phyloP scores from a whole-genome alignment of 202 grass and related monocot genomes.

The Hordeum pubiflorum region DNA sequence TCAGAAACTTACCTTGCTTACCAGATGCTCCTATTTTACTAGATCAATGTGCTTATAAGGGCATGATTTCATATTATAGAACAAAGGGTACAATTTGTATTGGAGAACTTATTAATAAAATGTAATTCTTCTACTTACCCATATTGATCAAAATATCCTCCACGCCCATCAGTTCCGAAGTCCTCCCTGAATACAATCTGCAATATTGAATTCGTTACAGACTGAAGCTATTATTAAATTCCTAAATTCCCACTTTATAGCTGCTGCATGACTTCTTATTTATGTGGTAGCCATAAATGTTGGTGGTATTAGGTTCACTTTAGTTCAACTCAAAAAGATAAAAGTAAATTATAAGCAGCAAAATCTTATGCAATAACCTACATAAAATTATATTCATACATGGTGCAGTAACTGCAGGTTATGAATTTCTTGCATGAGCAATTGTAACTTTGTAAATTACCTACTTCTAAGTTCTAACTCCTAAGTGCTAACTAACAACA shows the following conservation, averaged over 20 bases:
- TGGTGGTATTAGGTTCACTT: conserved; percentile 14
- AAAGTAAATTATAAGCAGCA: background rate
- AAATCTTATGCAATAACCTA: background rate
- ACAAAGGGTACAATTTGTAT: background rate
- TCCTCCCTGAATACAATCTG: conserved; percentile 99
- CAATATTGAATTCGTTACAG: conserved; percentile 26
- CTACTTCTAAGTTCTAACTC: background rate
- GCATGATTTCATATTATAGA: background rate
- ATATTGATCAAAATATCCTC: conserved; percentile 99
- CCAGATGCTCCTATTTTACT: background rate
- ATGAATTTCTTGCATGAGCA: background rate
- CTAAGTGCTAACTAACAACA: background rate
- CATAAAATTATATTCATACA: conserved; percentile 2
- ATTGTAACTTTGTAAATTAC: background rate
- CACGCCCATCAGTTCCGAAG: conserved; percentile 98
- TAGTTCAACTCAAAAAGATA: background rate
- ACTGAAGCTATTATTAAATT: background rate
- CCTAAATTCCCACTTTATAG: background rate
- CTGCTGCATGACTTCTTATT: background rate
- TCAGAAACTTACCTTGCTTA: background rate
- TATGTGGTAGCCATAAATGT: background rate
- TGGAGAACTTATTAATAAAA: conserved; percentile 18
- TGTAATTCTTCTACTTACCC: conserved; percentile 50
- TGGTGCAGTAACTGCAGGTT: conserved; percentile 10
- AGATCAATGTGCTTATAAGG: conserved; percentile 7